Conservation (phyloP, 768 basidiomycete genomes). For the Termitomyces heimii region DNA sequence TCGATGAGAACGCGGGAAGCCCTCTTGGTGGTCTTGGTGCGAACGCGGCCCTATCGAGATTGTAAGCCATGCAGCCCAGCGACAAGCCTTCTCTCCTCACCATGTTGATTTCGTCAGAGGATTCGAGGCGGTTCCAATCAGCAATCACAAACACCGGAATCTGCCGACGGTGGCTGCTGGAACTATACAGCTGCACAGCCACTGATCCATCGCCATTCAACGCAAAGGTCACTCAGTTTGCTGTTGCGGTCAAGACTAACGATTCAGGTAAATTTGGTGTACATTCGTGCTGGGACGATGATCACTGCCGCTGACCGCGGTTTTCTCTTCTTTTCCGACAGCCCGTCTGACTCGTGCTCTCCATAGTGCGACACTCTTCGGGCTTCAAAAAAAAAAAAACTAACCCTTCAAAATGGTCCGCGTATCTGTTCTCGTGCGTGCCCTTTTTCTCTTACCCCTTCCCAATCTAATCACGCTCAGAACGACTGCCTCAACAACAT, state of each 20-base stretch:
- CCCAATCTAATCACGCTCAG: constrained; percentile 15
- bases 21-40: constrained; percentile 99
- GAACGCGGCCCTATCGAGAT: constrained; percentile 82
- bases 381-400: constrained; percentile 37
- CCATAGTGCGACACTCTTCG: constrained; percentile 81
- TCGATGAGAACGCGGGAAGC: constrained; percentile 98
- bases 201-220: constrained; percentile 10
- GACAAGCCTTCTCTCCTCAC: constrained; percentile 21
- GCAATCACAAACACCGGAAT: constrained; percentile 18
- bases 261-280: constrained; percentile 35
- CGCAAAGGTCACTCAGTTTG: constrained; percentile 9
- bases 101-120: constrained; percentile 40
- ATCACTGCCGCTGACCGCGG: constrained; percentile 11
- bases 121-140: constrained; percentile 3
- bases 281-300: constrained; percentile 9
- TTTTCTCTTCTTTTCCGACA: constrained; percentile 18
- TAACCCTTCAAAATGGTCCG: constrained; percentile 68
- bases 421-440: constrained; percentile 82
- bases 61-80: neutral
- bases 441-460: neutral
- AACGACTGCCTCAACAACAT: constrained; percentile 82
- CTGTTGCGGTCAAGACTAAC: constrained; percentile 17
- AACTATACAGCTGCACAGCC: constrained; percentile 33
- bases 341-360: constrained; percentile 79
- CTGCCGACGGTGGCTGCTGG: constrained; percentile 36